Evolutionary conservation across 768 basidiomycete genomes (phyloP).

Genomic region (Gymnopilus junonius): DNA sequence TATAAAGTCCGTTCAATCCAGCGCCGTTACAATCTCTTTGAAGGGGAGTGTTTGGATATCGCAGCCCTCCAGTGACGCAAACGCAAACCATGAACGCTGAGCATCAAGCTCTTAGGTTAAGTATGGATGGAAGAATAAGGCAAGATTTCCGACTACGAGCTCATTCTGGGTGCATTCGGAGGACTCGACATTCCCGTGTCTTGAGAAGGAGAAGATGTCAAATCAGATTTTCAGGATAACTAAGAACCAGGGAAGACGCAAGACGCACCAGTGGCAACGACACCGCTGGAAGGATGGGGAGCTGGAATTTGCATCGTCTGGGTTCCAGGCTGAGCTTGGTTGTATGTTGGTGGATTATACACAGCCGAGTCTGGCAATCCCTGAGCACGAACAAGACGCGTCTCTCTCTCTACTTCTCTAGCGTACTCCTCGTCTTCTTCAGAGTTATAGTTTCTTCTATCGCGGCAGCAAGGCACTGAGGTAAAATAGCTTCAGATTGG

Average conservation of each 20-base stretch:
- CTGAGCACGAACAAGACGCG: neutral
- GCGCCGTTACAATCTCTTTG: too few species aligned
- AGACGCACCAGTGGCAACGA: neutral
- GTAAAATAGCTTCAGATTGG: neutral
- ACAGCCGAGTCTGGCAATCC: neutral
- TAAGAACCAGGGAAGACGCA: neutral
- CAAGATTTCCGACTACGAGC: neutral
- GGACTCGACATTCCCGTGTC: neutral
- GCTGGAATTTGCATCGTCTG: neutral
- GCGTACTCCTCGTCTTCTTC: conserved; percentile 12
- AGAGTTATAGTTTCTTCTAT: neutral
- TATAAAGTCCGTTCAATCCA: too few species aligned
- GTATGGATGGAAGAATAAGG: neutral
- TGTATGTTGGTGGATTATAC: neutral
- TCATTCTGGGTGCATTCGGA: neutral
- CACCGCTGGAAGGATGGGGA: neutral
- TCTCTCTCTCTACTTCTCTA: conserved; percentile 6
- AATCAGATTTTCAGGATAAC: neutral
- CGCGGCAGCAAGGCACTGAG: conserved; percentile 3
- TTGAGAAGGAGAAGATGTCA: neutral
- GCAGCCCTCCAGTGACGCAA: neutral
- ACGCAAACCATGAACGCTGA: neutral
- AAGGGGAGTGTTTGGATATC: too few species aligned
- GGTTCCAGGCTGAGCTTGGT: neutral
- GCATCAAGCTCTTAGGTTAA: neutral